Percentiles rank a stretch among this genome's conserved stretches.
Evolutionary conservation across 108 stramenopile species (phyloP).

Genomic region (Cylindrotheca fusiformis): DNA sequence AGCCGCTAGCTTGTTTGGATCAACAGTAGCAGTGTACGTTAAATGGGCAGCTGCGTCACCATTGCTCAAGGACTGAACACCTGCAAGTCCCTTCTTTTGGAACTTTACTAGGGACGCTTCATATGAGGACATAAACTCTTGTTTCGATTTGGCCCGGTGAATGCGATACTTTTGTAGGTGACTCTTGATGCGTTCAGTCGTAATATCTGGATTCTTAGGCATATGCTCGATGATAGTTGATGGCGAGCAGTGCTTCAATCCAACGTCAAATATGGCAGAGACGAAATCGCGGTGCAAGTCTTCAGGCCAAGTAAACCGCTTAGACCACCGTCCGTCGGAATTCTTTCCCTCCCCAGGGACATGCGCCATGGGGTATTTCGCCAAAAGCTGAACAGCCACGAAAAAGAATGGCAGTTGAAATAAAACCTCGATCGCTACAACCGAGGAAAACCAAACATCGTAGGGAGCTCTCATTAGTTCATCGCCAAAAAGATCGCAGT

Average conservation of each 20-base stretch:
- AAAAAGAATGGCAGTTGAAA: conserved; percentile 87
- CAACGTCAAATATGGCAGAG: conserved; percentile 92
- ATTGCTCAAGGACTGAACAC: conserved; percentile 34
- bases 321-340: conserved; percentile 77
- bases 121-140: conserved; percentile 89
- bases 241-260: conserved; percentile 90
- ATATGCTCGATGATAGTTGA: conserved; percentile 90
- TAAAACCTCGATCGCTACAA: conserved; percentile 61
- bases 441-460: conserved; percentile 55
- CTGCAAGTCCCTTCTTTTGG: conserved; percentile 30
- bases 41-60: conserved; percentile 63
- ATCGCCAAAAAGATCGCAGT: conserved; percentile 61
- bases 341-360: conserved; percentile 45
- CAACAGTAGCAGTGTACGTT: not conserved
- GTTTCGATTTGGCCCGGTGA: conserved; percentile 80
- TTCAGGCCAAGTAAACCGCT: conserved; percentile 88
- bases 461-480: conserved; percentile 47
- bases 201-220: conserved; percentile 75
- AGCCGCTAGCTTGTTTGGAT: too few species aligned
- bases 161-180: conserved; percentile 96
- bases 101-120: conserved; percentile 59
- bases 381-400: conserved; percentile 47
- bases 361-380: conserved; percentile 13
- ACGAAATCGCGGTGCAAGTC: conserved; percentile 86
- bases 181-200: conserved; percentile 92